Percentiles rank a stretch among this genome's conserved stretches.
Evolutionary conservation across 1,284 basidiomycete genomes (phyloP).

Genomic region (Fistulina hepatica): DNA sequence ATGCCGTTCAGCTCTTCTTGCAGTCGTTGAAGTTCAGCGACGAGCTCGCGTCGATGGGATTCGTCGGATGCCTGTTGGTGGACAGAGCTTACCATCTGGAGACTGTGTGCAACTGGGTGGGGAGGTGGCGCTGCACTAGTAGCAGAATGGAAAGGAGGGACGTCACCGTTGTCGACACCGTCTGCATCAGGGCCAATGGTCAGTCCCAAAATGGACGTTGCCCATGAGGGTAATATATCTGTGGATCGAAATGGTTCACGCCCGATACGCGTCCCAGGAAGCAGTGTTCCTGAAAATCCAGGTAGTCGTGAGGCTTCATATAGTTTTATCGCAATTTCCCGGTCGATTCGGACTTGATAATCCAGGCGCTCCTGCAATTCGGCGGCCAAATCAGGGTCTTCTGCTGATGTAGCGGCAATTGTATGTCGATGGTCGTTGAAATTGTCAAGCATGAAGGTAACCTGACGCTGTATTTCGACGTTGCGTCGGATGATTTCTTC

Average conservation of each 20-base stretch:
- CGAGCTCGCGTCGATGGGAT: too few relatives aligned
- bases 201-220: slow-evolving; percentile 1
- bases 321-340: not conserved
- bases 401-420: not conserved
- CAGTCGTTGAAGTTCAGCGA: too few relatives aligned
- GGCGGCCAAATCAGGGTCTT: not conserved
- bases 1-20: too few relatives aligned
- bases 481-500: slow-evolving; percentile 9
- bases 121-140: too few relatives aligned
- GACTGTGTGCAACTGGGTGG: too few relatives aligned
- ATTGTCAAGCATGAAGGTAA: slow-evolving; percentile 5
- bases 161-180: too few relatives aligned
- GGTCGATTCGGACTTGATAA: not conserved
- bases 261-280: slow-evolving; percentile 1
- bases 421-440: not conserved
- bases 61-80: too few relatives aligned
- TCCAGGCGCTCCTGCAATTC: not conserved
- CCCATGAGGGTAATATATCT: slow-evolving; percentile 5
- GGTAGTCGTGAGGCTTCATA: slow-evolving; percentile 2
- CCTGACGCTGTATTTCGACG: slow-evolving; percentile 7
- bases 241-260: not conserved
- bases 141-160: too few relatives aligned
- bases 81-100: too few relatives aligned
- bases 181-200: too few relatives aligned
- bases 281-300: slow-evolving; percentile 2